A percentile compares a stretch with the other conserved stretches of the same genome.
Evolutionary conservation across 306 rosid genomes (phyloP).

Genomic region (Cucumis sativus): DNA sequence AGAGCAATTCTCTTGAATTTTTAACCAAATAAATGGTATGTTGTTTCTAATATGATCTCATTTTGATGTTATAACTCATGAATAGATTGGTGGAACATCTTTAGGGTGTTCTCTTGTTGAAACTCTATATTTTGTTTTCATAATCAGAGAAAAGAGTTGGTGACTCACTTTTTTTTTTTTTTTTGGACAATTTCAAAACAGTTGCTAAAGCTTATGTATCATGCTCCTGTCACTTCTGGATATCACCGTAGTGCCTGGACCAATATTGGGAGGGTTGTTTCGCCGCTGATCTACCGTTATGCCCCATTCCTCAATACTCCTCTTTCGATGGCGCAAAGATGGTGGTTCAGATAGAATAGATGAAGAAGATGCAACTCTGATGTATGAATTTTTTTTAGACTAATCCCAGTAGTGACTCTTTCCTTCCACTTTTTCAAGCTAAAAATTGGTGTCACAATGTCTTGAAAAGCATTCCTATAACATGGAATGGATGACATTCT

Average conservation of each 20-base stretch:
- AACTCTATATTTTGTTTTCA: not conserved
- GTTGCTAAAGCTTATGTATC: conserved; percentile 93
- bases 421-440: not conserved
- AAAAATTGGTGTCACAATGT: not conserved
- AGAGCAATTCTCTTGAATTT: not conserved
- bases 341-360: conserved; percentile 80
- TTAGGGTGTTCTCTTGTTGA: not conserved
- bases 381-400: not conserved
- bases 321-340: conserved; percentile 59
- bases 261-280: conserved; percentile 43
- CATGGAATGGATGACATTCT: not conserved
- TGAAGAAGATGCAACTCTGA: not conserved
- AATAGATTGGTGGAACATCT: not conserved
- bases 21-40: not conserved
- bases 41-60: not conserved
- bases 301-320: conserved; percentile 65
- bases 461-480: not conserved
- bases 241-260: conserved; percentile 88
- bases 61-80: not conserved
- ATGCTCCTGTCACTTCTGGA: conserved; percentile 64
- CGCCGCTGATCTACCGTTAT: conserved; percentile 49
- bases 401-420: conserved; percentile 1
- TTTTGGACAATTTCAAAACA: conserved; percentile 13
- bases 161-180: not conserved
- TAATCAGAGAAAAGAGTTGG: not conserved